Conservation (phyloP, 148 eudicot genomes). For the Arbutus unedo region DNA sequence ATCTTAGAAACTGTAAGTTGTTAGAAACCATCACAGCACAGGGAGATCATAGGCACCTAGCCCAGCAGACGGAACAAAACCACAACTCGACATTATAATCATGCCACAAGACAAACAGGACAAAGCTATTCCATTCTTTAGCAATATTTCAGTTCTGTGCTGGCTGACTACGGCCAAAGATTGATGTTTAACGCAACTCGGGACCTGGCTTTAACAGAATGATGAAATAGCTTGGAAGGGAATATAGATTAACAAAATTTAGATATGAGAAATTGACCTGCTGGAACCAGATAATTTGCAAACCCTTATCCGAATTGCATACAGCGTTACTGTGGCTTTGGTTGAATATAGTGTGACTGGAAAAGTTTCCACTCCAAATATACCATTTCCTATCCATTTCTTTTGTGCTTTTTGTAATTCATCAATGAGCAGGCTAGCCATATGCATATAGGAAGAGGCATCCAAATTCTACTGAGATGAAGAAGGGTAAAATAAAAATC, state of each 20-base stretch:
- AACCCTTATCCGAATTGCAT: slow-evolving; percentile 9
- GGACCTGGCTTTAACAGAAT: not conserved
- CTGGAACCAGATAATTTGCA: slow-evolving; percentile 13
- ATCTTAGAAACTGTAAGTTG: not conserved
- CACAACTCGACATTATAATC: slow-evolving; percentile 1
- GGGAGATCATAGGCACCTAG: not conserved
- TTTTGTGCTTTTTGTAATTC: not conserved
- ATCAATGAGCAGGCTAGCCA: slow-evolving; percentile 5
- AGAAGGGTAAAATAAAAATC: not conserved
- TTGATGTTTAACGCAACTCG: not conserved
- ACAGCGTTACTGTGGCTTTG: not conserved
- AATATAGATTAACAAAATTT: not conserved
- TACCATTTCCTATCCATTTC: not conserved
- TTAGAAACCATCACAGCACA: not conserved
- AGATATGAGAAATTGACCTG: slow-evolving; percentile 14
- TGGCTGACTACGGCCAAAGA: not conserved
- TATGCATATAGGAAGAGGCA: not conserved
- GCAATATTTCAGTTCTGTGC: not conserved
- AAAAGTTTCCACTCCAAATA: slow-evolving; percentile 9
- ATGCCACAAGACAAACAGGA: too few species aligned
- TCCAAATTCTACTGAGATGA: not conserved
- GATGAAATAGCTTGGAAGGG: not conserved
- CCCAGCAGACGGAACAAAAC: not conserved
- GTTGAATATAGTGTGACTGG: not conserved
- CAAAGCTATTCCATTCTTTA: too few species aligned